Base-by-base conservation (phyloP, 176 grass and related monocot genomes). In the Cocos nucifera region DNA sequence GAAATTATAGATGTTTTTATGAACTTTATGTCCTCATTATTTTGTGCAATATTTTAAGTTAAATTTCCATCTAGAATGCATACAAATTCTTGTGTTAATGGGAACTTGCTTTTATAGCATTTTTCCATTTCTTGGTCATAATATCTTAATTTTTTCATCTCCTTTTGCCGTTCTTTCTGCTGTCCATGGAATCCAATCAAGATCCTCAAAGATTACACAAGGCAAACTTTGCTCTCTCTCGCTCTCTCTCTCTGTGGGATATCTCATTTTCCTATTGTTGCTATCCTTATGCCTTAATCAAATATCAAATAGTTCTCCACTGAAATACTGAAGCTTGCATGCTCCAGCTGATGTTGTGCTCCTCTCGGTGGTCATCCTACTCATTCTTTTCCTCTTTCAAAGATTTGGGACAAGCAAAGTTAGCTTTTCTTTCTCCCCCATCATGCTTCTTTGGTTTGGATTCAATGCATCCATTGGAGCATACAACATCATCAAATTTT, bases 181-280 rank as follows among this genome's bases (percentile, higher is more conserved):
- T 14, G 88, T 93, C 58, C 88, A 93, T 75, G 88, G 88, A 81
- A 84, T 93, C 69, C 88, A 93, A 66, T 81, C 83, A 29, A 87
- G 80, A 65, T 93, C 80, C 30, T 35, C 80, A 17, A 78, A 57
- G 2, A 87, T 93, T 56, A 93, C 74, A 39, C 83, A 93, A 84
- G 69, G 88, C 80, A 78, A 83, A 32, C 61, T 26, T 5, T 1
- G 39, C 8, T 27, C 8, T 39, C 7, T 39, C 32, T 39, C 32
- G 10, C 8, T 39, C 29, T 32, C 29, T 32, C 29, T 32, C 1
- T 25, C 24, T 39, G 1, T 39, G 27, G 4, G 27, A 28, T 28
- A 28, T 28, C 4, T 28, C 4, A 28, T 28, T 28, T 28, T 28
- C 4, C 27, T 28, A 28, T 28, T 28, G 27, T 28, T 21, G 21